These are phyloP conservation scores for Globisporangium barbulae DNA, from an alignment of 352 stramenopile species.

Conservation along the genomic window DNA sequence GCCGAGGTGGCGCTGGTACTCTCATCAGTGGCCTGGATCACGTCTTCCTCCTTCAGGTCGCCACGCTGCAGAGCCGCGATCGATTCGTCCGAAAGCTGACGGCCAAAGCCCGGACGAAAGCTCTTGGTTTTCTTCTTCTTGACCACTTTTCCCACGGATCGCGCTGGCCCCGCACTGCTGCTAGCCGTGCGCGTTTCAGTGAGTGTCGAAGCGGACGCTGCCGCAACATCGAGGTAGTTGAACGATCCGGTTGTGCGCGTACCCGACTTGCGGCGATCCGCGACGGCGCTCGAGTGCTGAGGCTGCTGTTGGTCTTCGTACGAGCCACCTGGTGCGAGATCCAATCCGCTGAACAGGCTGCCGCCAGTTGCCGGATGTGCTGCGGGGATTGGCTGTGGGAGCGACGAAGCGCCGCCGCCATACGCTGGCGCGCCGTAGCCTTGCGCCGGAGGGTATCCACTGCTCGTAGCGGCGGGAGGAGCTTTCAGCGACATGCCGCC, in stretches of 20 bases:
- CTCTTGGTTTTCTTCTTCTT: slow-evolving; percentile 88
- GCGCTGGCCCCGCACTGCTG: slow-evolving; percentile 20
- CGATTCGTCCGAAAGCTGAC: slow-evolving; percentile 81
- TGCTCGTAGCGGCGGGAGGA: slow-evolving; percentile 10
- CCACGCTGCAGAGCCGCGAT: slow-evolving; percentile 71
- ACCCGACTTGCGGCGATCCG: slow-evolving; percentile 37
- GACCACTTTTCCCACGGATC: slow-evolving; percentile 47
- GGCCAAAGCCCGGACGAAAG: slow-evolving; percentile 80
- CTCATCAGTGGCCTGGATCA: slow-evolving; percentile 30
- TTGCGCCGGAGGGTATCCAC: slow-evolving; percentile 6
- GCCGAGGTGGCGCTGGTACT: slow-evolving; percentile 24
- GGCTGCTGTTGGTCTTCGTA: slow-evolving; percentile 21
- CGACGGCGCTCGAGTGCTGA: background rate
- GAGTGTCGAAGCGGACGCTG: slow-evolving; percentile 20
- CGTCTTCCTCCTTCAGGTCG: slow-evolving; percentile 70
- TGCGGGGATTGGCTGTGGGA: slow-evolving; percentile 1
- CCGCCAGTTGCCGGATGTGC: slow-evolving; percentile 2
- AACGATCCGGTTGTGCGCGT: slow-evolving; percentile 39
- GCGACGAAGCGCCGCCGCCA: slow-evolving; percentile 7
- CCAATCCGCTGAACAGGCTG: slow-evolving; percentile 48
- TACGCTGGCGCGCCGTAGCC: slow-evolving; percentile 29
- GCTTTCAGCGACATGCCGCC: slow-evolving; percentile 68
- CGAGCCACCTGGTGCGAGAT: slow-evolving; percentile 31
- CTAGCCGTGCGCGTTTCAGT: slow-evolving; percentile 22
- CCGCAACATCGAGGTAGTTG: slow-evolving; percentile 61